phyloP scores from a whole-genome alignment of 768 basidiomycete species.

The Russula ochroleuca region DNA sequence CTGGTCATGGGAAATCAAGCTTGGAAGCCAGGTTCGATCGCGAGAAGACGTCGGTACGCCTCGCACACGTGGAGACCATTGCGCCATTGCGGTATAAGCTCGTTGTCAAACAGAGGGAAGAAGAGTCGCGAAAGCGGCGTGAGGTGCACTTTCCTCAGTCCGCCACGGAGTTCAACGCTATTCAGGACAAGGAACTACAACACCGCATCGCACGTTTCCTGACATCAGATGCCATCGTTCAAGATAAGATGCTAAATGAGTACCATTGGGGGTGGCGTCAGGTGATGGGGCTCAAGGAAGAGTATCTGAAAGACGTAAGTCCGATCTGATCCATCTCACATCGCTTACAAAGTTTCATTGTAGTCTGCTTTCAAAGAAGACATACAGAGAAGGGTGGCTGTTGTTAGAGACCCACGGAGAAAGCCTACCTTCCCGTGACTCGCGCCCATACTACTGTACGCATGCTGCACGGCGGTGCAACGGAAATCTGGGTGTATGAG shows the following conservation, averaged over 20 bases:
- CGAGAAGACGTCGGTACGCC: conserved; percentile 18
- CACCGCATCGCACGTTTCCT: conserved; percentile 25
- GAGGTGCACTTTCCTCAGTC: conserved; percentile 20
- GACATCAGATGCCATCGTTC: conserved; percentile 19
- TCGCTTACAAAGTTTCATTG: conserved; percentile 6
- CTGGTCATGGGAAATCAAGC: conserved; percentile 3
- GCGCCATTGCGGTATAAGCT: conserved; percentile 14
- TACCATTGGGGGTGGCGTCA: conserved; percentile 23
- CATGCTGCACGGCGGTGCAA: neutral
- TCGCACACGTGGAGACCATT: conserved; percentile 15
- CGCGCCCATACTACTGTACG: neutral
- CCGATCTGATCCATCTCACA: conserved; percentile 14
- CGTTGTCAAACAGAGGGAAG: conserved; percentile 16
- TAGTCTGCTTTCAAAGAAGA: conserved; percentile 21
- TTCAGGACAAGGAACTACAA: conserved; percentile 25
- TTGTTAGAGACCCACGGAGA: conserved; percentile 26
- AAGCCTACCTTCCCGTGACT: conserved; percentile 20
- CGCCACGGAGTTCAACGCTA: conserved; percentile 18
- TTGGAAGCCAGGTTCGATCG: conserved; percentile 18
- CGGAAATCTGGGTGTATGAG: neutral
- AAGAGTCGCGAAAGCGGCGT: conserved; percentile 21
- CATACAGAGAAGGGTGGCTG: conserved; percentile 20
- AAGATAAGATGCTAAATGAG: conserved; percentile 23
- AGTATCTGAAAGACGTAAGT: conserved; percentile 20
- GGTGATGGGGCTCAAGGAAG: conserved; percentile 20